These are phyloP conservation scores for Pascua sp. DNA, from an alignment of 1,284 basidiomycete species.

Conservation along the genomic window DNA sequence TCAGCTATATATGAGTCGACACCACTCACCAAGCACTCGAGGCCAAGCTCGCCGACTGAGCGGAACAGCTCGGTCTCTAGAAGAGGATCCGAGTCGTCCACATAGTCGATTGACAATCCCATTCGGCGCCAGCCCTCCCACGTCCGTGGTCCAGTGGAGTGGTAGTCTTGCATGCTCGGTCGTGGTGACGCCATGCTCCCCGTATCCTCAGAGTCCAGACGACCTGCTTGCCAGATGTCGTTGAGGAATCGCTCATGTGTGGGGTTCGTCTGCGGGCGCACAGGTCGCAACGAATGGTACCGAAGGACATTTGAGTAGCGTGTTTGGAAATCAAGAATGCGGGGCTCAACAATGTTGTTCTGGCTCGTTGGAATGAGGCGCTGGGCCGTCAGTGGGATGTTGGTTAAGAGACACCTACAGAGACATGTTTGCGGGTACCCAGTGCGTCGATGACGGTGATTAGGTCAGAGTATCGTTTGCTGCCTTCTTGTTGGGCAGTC, in stretches of 20 bases:
- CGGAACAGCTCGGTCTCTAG: conserved; percentile 79
- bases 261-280: conserved; percentile 64
- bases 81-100: conserved; percentile 68
- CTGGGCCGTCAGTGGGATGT: conserved; percentile 49
- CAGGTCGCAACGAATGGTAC: conserved; percentile 70
- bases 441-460: conserved; percentile 61
- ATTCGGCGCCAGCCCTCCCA: conserved; percentile 51
- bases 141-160: conserved; percentile 13
- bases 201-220: conserved; percentile 22
- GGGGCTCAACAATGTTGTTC: conserved; percentile 74
- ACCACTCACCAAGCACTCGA: conserved; percentile 63
- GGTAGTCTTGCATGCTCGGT: conserved; percentile 38
- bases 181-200: conserved; percentile 10
- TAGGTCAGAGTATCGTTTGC: conserved; percentile 34
- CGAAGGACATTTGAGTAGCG: conserved; percentile 79
- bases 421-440: conserved; percentile 76
- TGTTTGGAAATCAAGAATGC: conserved; percentile 87
- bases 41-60: conserved; percentile 76
- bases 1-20: conserved; percentile 53
- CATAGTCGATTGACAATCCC: conserved; percentile 49
- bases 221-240: conserved; percentile 65
- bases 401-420: conserved; percentile 56
- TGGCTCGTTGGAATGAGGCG: conserved; percentile 70
- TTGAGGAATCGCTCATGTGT: conserved; percentile 63
- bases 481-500: conserved; percentile 36